Percentiles rank a stretch among this genome's conserved stretches.
Evolutionary conservation across 2,329 filamentous ascomycete species (phyloP).

Genomic region (Leptosphaerulina australis): DNA sequence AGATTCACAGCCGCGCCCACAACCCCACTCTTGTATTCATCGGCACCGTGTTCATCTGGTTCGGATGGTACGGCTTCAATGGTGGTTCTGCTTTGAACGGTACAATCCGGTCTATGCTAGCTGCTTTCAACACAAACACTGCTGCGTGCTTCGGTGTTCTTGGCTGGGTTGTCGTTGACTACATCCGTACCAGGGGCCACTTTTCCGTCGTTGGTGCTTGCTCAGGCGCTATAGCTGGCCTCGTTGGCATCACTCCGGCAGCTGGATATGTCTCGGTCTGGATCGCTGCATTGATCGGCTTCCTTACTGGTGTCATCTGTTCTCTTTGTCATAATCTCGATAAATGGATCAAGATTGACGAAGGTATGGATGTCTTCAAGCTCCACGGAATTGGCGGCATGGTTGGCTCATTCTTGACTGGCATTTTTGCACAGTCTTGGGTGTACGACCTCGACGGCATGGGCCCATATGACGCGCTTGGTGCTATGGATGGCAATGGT

Average conservation of each 20-base stretch:
- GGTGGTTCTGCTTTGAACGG: constrained; percentile 59
- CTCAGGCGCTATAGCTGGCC: constrained; percentile 63
- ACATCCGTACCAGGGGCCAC: constrained; percentile 57
- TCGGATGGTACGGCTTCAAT: constrained; percentile 67
- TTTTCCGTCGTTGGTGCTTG: constrained; percentile 64
- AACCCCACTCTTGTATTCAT: constrained; percentile 69
- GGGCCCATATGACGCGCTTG: constrained; percentile 53
- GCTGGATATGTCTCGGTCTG: constrained; percentile 60
- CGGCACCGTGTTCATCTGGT: constrained; percentile 70
- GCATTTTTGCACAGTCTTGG: constrained; percentile 60
- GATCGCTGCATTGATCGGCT: constrained; percentile 62
- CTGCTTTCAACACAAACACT: constrained; percentile 64
- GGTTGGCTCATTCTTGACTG: constrained; percentile 63
- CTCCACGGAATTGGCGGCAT: constrained; percentile 64
- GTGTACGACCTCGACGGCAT: constrained; percentile 58
- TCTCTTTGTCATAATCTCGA: constrained; percentile 58
- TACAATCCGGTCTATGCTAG: constrained; percentile 60
- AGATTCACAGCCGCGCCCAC: constrained; percentile 62
- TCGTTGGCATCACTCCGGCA: constrained; percentile 66
- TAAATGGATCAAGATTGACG: constrained; percentile 61
- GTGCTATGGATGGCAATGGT: constrained; percentile 61
- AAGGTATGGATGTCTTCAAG: constrained; percentile 66
- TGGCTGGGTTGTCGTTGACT: constrained; percentile 61
- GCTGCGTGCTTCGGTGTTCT: constrained; percentile 61
- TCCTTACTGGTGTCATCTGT: constrained; percentile 61